Conservation (phyloP, 2,329 filamentous ascomycete genomes). For the Lachnum nothofagi region DNA sequence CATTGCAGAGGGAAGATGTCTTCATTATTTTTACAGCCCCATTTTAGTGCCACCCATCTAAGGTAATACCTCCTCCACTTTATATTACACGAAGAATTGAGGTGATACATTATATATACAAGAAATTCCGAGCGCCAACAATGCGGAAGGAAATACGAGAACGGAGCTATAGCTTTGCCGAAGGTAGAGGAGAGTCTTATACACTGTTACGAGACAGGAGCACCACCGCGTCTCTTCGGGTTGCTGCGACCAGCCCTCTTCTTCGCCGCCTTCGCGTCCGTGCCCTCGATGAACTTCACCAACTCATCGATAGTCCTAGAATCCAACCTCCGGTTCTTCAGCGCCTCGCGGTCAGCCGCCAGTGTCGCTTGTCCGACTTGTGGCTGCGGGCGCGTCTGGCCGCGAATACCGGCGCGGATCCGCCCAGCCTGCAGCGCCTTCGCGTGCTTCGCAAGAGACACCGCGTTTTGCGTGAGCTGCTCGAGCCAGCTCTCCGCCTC, state of each 20-base stretch:
- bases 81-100: not conserved
- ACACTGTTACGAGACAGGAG: not conserved
- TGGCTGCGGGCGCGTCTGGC: conserved; percentile 55
- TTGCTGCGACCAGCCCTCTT: conserved; percentile 51
- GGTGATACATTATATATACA: conserved; percentile 1
- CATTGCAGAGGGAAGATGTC: conserved; percentile 3
- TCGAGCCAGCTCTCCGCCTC: conserved; percentile 96
- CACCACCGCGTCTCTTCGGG: conserved; percentile 48
- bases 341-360: conserved; percentile 35
- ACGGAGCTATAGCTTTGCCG: not conserved
- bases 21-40: not conserved
- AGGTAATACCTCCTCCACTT: not conserved
- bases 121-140: not conserved
- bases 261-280: conserved; percentile 51
- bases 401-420: conserved; percentile 62
- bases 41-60: not conserved
- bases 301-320: conserved; percentile 87
- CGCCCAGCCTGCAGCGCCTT: conserved; percentile 77
- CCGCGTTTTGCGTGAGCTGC: conserved; percentile 91
- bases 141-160: not conserved
- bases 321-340: conserved; percentile 48
- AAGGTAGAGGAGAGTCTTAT: not conserved
- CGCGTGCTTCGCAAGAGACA: conserved; percentile 87
- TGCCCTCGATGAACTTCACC: conserved; percentile 88
- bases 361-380: conserved; percentile 55